Conservation (phyloP, 208 protist species). For the Leishmania gerbilli region DNA sequence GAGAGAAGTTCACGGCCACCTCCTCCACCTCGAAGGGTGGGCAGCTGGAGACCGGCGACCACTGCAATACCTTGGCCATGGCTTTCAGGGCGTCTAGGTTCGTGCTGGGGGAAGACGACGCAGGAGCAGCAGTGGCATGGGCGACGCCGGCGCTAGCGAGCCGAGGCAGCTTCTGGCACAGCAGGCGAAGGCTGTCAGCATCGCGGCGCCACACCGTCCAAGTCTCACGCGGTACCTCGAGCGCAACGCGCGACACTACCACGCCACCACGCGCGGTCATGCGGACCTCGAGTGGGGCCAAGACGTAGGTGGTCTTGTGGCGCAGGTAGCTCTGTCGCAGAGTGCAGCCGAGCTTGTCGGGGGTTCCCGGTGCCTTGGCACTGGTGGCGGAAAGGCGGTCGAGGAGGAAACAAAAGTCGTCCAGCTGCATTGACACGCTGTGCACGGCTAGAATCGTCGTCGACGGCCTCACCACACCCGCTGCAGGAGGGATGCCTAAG, state of each 20-base stretch:
- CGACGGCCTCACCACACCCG: background rate
- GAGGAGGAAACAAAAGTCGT: conserved; percentile 22
- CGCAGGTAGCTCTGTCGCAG: conserved; percentile 33
- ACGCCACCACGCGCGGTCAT: conserved; percentile 32
- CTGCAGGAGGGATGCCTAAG: background rate
- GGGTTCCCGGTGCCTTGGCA: conserved; percentile 15
- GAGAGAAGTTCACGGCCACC: conserved; percentile 18
- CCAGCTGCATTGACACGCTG: conserved; percentile 16
- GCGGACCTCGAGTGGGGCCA: conserved; percentile 37
- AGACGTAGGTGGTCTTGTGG: conserved; percentile 22
- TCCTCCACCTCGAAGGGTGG: conserved; percentile 24
- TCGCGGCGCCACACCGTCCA: conserved; percentile 33
- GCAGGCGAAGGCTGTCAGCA: conserved; percentile 19
- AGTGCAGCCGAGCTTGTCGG: conserved; percentile 40
- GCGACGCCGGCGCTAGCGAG: background rate
- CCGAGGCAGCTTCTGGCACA: conserved; percentile 25
- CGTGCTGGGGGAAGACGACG: conserved; percentile 6
- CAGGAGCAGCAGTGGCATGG: background rate
- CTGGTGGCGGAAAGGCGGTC: conserved; percentile 35
- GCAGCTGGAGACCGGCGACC: conserved; percentile 16
- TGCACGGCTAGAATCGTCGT: conserved; percentile 24
- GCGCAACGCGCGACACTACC: conserved; percentile 32
- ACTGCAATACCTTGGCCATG: conserved; percentile 19
- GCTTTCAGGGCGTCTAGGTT: conserved; percentile 10
- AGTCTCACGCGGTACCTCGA: conserved; percentile 24